Evolutionary conservation across 768 basidiomycete genomes (phyloP), one percentile per base, ranked within the genome.

Genomic region (Leucosporidium scottii): DNA sequence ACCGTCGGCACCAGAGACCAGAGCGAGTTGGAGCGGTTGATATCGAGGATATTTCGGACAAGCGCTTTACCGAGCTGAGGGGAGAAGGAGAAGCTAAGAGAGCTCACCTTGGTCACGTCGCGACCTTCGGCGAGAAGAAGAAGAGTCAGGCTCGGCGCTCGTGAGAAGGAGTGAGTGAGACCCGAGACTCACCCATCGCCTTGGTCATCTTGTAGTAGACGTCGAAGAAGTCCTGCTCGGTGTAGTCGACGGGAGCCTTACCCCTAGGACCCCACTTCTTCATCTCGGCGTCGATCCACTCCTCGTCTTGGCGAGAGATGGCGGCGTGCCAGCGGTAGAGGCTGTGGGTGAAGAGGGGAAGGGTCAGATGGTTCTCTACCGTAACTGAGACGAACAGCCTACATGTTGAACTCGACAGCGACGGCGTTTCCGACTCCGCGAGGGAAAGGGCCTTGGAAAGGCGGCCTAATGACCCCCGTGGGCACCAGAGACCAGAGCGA

Each of bases 311-410:
- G 49, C 65, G 30, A 8, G 78, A 77, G n/a, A 78, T 77, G 50
- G 72, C 75, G 7, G 75, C 75, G 66, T 78, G 80, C 78, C 77
- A 80, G 70, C 79, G 76, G 61, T 76, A 77, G 48, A 77, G 68
- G 17, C 73, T 47, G 63, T 75, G 27, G 65, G 54, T 53, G 25
- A n/a, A 31, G 44, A 21, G 6, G 15, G 3, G 25, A n/a, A 23
- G 31, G 3, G 23, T n/a, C 59, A 57, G 28, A 3, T 20, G 5
- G 34, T 5, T 4, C 34, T 34, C 5, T 34, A 34, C 5, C 34
- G 4, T 34, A 34, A 4, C 10, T 23, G 54, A 25, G 2, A 17
- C 39, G 23, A 15, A 9, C 8, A 31, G 49, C 65, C 48, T 30
- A 62, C 65, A 63, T 49, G 59, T 67, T 53, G 31, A 71, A 71